These are phyloP conservation scores for Suhomyces bolitotheri DNA, from an alignment of 1,139 yeast genomes.

Conservation along the genomic window DNA sequence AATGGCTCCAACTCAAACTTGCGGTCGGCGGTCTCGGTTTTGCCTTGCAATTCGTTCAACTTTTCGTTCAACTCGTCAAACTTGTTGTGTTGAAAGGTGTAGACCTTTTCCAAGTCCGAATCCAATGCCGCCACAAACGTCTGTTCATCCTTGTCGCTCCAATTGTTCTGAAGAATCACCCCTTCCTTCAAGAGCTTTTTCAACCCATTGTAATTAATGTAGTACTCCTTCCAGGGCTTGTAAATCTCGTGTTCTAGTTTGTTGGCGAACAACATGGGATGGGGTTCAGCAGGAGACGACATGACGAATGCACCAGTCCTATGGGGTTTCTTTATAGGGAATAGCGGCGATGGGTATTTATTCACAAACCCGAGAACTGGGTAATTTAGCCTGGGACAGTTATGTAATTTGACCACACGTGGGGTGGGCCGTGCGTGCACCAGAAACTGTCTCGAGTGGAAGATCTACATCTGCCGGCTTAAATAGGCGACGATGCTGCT, in stretches of 20 bases:
- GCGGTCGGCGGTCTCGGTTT: conserved; percentile 33
- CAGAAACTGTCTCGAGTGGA: no score
- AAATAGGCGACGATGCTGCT: no score
- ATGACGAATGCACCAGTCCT: conserved; percentile 1
- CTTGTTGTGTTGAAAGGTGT: conserved; percentile 73
- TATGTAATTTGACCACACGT: conserved; percentile 3
- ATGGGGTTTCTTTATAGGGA: conserved; percentile 3
- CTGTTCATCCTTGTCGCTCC: conserved; percentile 62
- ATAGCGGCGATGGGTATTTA: conserved; percentile 7
- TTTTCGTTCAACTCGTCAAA: conserved; percentile 68
- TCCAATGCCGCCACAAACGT: conserved; percentile 81
- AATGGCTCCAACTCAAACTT: conserved; percentile 57
- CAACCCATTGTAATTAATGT: conserved; percentile 74
- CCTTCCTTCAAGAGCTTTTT: conserved; percentile 84
- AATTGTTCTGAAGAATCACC: conserved; percentile 49
- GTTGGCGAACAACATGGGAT: conserved; percentile 77
- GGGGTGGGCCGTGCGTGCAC: conserved; percentile 6
- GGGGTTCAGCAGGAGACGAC: conserved; percentile 8
- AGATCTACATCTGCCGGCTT: no score
- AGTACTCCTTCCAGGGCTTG: conserved; percentile 86
- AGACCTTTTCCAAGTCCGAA: conserved; percentile 87
- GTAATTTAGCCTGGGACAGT: conserved; percentile 3
- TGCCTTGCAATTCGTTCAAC: conserved; percentile 60
- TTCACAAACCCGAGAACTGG: conserved; percentile 1
- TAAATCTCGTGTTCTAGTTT: conserved; percentile 79